Evolutionary conservation across 148 eudicot species (phyloP).

Genomic region (Rhododendron williamsianum): DNA sequence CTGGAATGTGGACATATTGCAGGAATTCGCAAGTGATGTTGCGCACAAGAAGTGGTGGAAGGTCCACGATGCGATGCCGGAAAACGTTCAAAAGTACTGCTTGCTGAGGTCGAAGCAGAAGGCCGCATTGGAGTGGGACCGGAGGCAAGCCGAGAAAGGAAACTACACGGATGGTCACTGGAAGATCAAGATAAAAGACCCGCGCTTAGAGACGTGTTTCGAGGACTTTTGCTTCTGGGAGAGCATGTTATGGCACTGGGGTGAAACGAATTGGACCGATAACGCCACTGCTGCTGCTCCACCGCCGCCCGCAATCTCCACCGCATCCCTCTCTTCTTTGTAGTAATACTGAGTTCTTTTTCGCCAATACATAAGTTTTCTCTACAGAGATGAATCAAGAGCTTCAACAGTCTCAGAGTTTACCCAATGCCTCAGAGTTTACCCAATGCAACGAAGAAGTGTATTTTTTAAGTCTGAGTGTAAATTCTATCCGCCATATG

Average conservation of each 20-base stretch:
- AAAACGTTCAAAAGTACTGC: slow-evolving; percentile 68
- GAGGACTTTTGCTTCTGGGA: slow-evolving; percentile 91
- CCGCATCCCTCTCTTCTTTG: slow-evolving; percentile 38
- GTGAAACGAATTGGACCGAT: slow-evolving; percentile 86
- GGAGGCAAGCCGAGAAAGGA: slow-evolving; percentile 74
- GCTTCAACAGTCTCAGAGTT: background rate
- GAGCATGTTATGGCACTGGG: slow-evolving; percentile 99
- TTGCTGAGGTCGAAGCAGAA: slow-evolving; percentile 76
- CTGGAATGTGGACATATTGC: slow-evolving; percentile 69
- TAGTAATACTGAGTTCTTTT: slow-evolving; percentile 22
- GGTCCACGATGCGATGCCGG: slow-evolving; percentile 87
- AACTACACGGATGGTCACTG: slow-evolving; percentile 75
- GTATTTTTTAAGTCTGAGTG: background rate
- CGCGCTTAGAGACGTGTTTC: slow-evolving; percentile 57
- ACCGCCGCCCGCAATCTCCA: slow-evolving; percentile 24
- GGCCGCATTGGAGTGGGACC: slow-evolving; percentile 76
- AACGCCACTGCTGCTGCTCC: slow-evolving; percentile 43
- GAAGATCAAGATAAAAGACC: slow-evolving; percentile 62
- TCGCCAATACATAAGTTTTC: background rate
- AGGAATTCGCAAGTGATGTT: slow-evolving; percentile 85
- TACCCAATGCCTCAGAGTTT: background rate
- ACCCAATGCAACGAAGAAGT: background rate
- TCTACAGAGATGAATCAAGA: background rate
- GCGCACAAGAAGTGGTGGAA: slow-evolving; percentile 88
- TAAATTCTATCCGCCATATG: too few species aligned